Conservation (phyloP, 1,284 basidiomycete genomes). For the Leccinum brunneo-olivaceum region DNA sequence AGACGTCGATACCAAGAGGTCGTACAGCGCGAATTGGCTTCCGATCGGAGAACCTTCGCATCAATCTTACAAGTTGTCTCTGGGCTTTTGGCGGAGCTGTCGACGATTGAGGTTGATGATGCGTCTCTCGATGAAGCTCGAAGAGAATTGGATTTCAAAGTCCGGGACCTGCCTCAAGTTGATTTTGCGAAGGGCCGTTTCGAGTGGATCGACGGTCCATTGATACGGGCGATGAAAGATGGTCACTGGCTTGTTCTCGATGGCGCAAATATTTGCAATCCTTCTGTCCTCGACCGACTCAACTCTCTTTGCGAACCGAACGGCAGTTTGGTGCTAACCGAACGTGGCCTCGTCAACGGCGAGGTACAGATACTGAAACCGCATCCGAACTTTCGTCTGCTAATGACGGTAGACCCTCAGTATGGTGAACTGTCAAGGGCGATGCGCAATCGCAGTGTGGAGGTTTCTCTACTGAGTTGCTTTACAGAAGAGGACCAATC, state of each 20-base stretch:
- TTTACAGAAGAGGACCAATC: slow-evolving; percentile 39
- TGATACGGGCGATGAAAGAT: slow-evolving; percentile 79
- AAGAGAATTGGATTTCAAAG: slow-evolving; percentile 14
- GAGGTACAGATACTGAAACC: slow-evolving; percentile 73
- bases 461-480: slow-evolving; percentile 53
- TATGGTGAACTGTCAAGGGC: slow-evolving; percentile 94
- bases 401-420: slow-evolving; percentile 91
- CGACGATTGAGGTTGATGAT: slow-evolving; percentile 10
- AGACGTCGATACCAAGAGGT: slow-evolving; percentile 15
- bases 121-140: slow-evolving; percentile 8
- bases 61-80: slow-evolving; percentile 22
- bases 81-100: slow-evolving; percentile 22
- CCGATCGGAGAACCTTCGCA: slow-evolving; percentile 12
- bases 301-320: slow-evolving; percentile 93
- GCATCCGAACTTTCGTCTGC: slow-evolving; percentile 85
- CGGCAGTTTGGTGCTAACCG: slow-evolving; percentile 80
- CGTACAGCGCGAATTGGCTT: slow-evolving; percentile 22
- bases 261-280: slow-evolving; percentile 90
- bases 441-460: slow-evolving; percentile 97
- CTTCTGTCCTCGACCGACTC: slow-evolving; percentile 93
- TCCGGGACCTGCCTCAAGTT: slow-evolving; percentile 14
- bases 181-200: slow-evolving; percentile 53
- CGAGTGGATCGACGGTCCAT: slow-evolving; percentile 95
- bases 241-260: slow-evolving; percentile 93
- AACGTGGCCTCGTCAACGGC: slow-evolving; percentile 82